Evolutionary conservation across 805 yeast genomes (phyloP).

Genomic region (Hanseniaspora valbyensis): DNA sequence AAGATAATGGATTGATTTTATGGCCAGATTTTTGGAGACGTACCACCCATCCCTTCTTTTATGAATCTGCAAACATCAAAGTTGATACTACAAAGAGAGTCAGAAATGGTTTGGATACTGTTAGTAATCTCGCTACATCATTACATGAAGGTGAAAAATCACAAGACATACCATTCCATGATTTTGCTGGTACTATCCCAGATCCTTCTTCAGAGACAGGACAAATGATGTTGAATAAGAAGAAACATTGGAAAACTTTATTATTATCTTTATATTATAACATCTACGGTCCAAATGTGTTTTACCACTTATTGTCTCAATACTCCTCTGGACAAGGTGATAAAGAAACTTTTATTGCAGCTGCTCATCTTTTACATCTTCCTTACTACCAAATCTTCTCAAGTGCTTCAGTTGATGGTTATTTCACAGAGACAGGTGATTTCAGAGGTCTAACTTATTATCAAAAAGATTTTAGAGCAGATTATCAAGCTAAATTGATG

Average conservation of each 20-base stretch:
- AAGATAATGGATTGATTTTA: constrained; percentile 41
- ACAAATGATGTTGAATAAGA: constrained; percentile 51
- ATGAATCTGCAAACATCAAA: constrained; percentile 39
- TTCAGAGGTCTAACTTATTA: constrained; percentile 36
- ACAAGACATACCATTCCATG: constrained; percentile 41
- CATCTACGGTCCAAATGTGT: constrained; percentile 52
- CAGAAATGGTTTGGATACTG: constrained; percentile 25
- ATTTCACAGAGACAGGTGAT: constrained; percentile 22
- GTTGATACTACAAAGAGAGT: constrained; percentile 30
- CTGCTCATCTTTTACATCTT: constrained; percentile 42
- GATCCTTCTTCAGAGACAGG: constrained; percentile 65
- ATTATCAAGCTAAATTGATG: constrained; percentile 28
- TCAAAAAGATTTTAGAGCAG: constrained; percentile 39
- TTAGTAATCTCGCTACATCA: constrained; percentile 16
- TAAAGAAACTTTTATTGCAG: constrained; percentile 64
- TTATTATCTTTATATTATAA: constrained; percentile 55
- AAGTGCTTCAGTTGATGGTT: constrained; percentile 32
- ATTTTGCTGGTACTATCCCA: constrained; percentile 51
- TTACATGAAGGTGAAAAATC: constrained; percentile 19
- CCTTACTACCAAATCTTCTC: constrained; percentile 44
- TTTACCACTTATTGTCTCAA: constrained; percentile 57
- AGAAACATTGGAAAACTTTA: constrained; percentile 46
- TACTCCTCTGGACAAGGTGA: constrained; percentile 74
- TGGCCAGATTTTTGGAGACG: constrained; percentile 77
- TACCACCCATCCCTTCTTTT: constrained; percentile 51